Evolutionary conservation across 2,329 filamentous ascomycete species (phyloP), one percentile per base, ranked within the genome.

Genomic region (Epichloe brachyelytri): DNA sequence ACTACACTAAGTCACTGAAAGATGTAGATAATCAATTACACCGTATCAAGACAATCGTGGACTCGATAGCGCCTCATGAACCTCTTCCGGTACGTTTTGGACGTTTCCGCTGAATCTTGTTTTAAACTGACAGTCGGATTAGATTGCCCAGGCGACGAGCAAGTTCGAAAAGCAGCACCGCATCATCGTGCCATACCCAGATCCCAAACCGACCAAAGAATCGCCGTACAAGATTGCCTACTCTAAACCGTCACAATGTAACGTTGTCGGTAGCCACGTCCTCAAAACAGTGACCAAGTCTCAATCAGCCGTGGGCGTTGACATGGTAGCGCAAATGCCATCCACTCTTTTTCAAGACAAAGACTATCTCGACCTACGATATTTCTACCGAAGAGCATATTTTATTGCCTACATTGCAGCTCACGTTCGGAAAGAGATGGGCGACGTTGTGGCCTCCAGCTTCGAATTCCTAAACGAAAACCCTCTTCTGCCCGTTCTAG

Each of bases 331-430:
- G 15, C 85, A 86, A 46, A 94, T 98, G 81, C 91, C 93, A 5
- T 67, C 72, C 52, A 70, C 77, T 1, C 69, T 95, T 12, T 90
- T 97, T 60, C 88, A 95, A 62, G 87, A 94, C 43, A 97, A 97
- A 68, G 93, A 98, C 67, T 96, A 91, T 64, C 76, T 90, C 47
- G 89, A 95, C 65, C 78, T 93, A 72, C 81, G 93, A 54, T 97
- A 95, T 69, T 95, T 96, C 63, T 90, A 96, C 70, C 94, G 95
- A 62, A 77, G 90, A 56, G 86, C 93, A 12, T 97, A 91, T 67
- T 97, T 94, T 63, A 71, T 97, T 48, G 88, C 90, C 36, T 88
- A 86, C 56, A 72, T 97, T 51, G 82, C 88, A 14, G 81, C 80
- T 33, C 81, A 78, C 4, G 71, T 97, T 49, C 80, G 81, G 56